Base-by-base conservation (phyloP, 2,329 filamentous ascomycete species). In the Rhynchosporium agropyri region DNA sequence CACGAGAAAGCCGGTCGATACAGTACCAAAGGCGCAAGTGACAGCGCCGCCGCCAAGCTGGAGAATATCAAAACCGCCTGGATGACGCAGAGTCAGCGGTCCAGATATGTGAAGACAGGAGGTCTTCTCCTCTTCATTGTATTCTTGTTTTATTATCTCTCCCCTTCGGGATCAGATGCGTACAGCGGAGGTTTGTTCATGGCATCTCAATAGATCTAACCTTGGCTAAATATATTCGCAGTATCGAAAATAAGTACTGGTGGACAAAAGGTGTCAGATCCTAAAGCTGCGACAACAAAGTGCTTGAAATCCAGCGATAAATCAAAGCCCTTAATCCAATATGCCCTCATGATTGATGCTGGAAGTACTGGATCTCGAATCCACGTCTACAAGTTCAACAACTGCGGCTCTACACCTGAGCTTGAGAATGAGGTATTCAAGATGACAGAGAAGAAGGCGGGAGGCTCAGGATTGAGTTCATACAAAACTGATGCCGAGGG, bases 341-440 rank as follows among this genome's bases (percentile, higher is more conserved):
- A 98, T 80, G 96, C 95, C 65, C 85, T 98, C 73, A 99, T 99
- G 95, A 91, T 99, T 74, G 95, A 99, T 78, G 95, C 95, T 54
- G 95, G 95, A 71, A 98, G 93, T 81, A 98, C 95, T 60, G 95
- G 95, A 65, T 98, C 95, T 65, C 90, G 95, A 71, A 97, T 99
- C 75, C 96, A 99, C 80, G 92, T 98, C 64, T 99, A 97, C 83
- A 91, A 92, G 75, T 99, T 98, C 85, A 98, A 98, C 83, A 98
- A 98, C 81, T 99, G 94, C 79, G 95, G 93, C 12, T 80, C 91
- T 7, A 93, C 93, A n/a, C 95, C 95, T 31, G 93, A 97, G 79
- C 85, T 99, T 57, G 95, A 99, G 79, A 81, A 87, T 74, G 95
- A 99, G 76, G 84, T 91, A 63, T 99, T 99, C 78, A 88, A 94